Conservation (phyloP, 176 grass and related monocot genomes). For the Microstegium vimineum region DNA sequence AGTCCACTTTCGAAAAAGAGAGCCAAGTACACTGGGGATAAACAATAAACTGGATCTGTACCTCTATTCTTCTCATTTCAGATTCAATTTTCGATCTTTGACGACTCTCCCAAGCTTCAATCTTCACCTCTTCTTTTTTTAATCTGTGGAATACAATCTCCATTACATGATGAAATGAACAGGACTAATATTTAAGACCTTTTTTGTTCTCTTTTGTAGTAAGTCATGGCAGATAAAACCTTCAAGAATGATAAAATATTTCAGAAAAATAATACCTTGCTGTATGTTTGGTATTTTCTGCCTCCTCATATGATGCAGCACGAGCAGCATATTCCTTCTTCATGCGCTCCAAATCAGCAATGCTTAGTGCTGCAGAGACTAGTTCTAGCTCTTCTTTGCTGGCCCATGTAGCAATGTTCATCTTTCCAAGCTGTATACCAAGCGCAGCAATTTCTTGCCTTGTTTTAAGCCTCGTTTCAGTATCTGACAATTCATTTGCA, state of each 20-base stretch:
- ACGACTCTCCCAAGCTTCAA: conserved; percentile 80
- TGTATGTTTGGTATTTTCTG: conserved; percentile 74
- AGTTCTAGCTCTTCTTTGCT: conserved; percentile 78
- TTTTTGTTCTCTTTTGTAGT: conserved; percentile 4
- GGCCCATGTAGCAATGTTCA: conserved; percentile 94
- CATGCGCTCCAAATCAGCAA: conserved; percentile 48
- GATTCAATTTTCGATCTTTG: conserved; percentile 68
- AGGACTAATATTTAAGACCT: not conserved
- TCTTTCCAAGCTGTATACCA: conserved; percentile 90
- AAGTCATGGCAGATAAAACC: not conserved
- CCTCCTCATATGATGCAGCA: conserved; percentile 76
- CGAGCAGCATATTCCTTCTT: conserved; percentile 63
- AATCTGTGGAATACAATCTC: conserved; percentile 44
- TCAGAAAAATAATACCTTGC: conserved; percentile 62
- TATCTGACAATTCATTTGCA: conserved; percentile 61
- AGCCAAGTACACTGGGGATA: not conserved
- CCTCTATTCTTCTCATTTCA: conserved; percentile 77
- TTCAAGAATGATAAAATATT: not conserved
- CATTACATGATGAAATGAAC: not conserved
- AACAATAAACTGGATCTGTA: conserved; percentile 22
- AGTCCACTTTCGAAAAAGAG: not conserved
- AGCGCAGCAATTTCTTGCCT: conserved; percentile 90
- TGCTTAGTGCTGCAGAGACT: conserved; percentile 43
- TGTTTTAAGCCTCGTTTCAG: conserved; percentile 67
- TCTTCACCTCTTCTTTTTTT: conserved; percentile 84